Conservation (phyloP, 345 rosid species). For the Salix suchowensis region DNA sequence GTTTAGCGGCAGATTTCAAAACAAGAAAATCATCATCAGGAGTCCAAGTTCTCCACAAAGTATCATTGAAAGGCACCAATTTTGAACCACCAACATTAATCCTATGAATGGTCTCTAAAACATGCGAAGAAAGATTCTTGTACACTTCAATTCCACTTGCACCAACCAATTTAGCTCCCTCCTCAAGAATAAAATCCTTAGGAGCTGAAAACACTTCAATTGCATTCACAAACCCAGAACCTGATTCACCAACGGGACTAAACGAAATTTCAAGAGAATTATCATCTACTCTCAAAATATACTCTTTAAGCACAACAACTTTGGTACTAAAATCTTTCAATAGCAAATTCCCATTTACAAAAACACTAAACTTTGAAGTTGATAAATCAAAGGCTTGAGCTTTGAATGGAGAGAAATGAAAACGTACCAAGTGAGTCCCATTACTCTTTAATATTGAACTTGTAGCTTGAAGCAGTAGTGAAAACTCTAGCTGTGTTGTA, state of each 20-base stretch:
- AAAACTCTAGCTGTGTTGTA: slow-evolving; percentile 71
- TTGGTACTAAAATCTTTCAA: slow-evolving; percentile 42
- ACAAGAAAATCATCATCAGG: slow-evolving; percentile 72
- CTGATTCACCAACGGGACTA: slow-evolving; percentile 33
- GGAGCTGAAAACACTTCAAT: slow-evolving; percentile 83
- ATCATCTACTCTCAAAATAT: slow-evolving; percentile 34
- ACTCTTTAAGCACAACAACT: slow-evolving; percentile 49
- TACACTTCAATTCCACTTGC: slow-evolving; percentile 40
- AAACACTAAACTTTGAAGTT: slow-evolving; percentile 53
- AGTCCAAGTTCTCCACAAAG: slow-evolving; percentile 90
- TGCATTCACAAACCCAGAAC: slow-evolving; percentile 68
- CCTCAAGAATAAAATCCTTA: slow-evolving; percentile 50
- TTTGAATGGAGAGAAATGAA: slow-evolving; percentile 82
- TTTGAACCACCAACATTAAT: slow-evolving; percentile 84
- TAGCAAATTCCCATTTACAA: slow-evolving; percentile 45
- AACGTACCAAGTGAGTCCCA: slow-evolving; percentile 75
- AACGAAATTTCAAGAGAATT: slow-evolving; percentile 46
- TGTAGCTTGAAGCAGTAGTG: slow-evolving; percentile 41
- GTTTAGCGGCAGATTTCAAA: slow-evolving; percentile 63
- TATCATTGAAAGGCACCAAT: slow-evolving; percentile 83
- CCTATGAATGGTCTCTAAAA: slow-evolving; percentile 73
- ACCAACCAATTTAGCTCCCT: slow-evolving; percentile 52
- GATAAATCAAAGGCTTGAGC: slow-evolving; percentile 41
- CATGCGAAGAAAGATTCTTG: slow-evolving; percentile 50
- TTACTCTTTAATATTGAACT: slow-evolving; percentile 42